Evolutionary conservation across 768 basidiomycete species (phyloP).

Genomic region (Lepiota brunneoincarnata): DNA sequence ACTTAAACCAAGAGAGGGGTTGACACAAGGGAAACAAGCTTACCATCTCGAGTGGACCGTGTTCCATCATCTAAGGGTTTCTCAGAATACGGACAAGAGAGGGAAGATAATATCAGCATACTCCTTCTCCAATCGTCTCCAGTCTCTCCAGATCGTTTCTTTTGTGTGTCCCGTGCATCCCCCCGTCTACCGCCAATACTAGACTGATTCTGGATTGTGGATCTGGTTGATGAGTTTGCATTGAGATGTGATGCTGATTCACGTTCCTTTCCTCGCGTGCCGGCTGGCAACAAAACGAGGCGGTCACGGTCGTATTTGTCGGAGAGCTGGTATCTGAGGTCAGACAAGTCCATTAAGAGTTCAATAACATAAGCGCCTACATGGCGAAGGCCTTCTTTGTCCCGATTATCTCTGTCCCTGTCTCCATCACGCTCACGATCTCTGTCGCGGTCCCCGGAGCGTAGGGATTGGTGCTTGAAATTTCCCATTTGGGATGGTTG

Average conservation of each 20-base stretch:
- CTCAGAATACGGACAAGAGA: conserved; percentile 13
- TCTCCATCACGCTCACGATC: conserved; percentile 48
- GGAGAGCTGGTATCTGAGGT: conserved; percentile 52
- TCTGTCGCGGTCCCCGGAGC: conserved; percentile 57
- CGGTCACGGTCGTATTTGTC: conserved; percentile 88
- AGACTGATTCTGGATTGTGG: conserved; percentile 32
- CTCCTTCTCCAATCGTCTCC: conserved; percentile 88
- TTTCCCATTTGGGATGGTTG: conserved; percentile 93
- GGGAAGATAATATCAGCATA: conserved; percentile 31
- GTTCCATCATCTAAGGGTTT: conserved; percentile 41
- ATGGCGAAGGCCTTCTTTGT: conserved; percentile 77
- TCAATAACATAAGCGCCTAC: conserved; percentile 37
- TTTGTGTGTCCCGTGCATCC: conserved; percentile 57
- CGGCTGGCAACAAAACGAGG: conserved; percentile 50
- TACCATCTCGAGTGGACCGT: conserved; percentile 58
- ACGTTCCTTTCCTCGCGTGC: conserved; percentile 62
- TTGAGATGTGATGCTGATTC: conserved; percentile 62
- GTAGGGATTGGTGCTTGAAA: conserved; percentile 85
- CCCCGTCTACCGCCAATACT: conserved; percentile 43
- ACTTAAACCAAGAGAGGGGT: conserved; percentile 31
- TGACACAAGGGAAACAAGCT: conserved; percentile 18
- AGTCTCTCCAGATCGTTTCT: conserved; percentile 69
- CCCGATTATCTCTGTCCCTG: conserved; percentile 58
- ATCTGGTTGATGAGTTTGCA: conserved; percentile 38
- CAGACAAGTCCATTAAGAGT: conserved; percentile 4